phyloP scores from a whole-genome alignment of 768 basidiomycete genomes.

The Phylloporus sp. region DNA sequence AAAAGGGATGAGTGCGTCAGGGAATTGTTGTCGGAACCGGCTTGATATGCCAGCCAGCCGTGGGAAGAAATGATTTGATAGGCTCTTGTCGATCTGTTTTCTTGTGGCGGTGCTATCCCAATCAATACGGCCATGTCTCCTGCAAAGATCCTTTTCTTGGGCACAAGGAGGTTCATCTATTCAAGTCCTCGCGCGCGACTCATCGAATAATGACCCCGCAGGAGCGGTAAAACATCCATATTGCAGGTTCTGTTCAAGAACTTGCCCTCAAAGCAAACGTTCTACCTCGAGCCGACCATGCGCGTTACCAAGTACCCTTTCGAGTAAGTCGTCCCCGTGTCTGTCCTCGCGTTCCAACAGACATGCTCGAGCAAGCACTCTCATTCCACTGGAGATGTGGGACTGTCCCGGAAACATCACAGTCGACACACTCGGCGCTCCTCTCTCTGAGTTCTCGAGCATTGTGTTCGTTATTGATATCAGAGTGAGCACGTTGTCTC shows the following conservation, averaged over 20 bases:
- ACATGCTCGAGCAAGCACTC: constrained; percentile 52
- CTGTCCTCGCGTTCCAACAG: neutral
- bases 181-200: neutral
- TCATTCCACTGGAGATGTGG: constrained; percentile 93
- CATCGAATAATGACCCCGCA: constrained; percentile 28
- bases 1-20: neutral
- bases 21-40: neutral
- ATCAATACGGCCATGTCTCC: constrained; percentile 23
- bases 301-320: constrained; percentile 68
- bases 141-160: constrained; percentile 71
- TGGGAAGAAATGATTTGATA: constrained; percentile 7
- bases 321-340: constrained; percentile 56
- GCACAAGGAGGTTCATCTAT: constrained; percentile 55
- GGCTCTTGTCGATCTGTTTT: neutral
- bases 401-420: constrained; percentile 88
- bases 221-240: constrained; percentile 91
- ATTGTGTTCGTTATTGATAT: constrained; percentile 96
- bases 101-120: constrained; percentile 9
- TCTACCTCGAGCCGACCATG: constrained; percentile 86
- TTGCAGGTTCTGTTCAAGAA: constrained; percentile 89
- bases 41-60: neutral
- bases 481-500: constrained; percentile 49
- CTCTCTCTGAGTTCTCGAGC: constrained; percentile 75
- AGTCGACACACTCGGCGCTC: constrained; percentile 69
- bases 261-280: constrained; percentile 76